Conservation (phyloP, 805 yeast genomes). For the Ogataea polymorpha region DNA sequence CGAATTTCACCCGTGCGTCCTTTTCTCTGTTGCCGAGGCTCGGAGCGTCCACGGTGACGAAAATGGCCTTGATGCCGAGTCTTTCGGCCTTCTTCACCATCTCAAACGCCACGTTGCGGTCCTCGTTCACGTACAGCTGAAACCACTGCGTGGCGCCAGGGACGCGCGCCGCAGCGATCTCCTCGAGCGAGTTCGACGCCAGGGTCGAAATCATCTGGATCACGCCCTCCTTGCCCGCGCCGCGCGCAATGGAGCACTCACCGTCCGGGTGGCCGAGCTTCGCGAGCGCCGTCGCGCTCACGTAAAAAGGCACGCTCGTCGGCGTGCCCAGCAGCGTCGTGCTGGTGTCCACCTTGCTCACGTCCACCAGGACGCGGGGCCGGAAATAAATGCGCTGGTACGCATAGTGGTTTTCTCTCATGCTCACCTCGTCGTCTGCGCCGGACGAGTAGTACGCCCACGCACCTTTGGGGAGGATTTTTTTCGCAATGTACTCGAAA, state of each 20-base stretch:
- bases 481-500: slow-evolving; percentile 82
- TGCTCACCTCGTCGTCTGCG: slow-evolving; percentile 86
- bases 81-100: slow-evolving; percentile 69
- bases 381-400: slow-evolving; percentile 85
- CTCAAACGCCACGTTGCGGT: slow-evolving; percentile 58
- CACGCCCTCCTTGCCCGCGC: slow-evolving; percentile 67
- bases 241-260: slow-evolving; percentile 78
- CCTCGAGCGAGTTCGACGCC: slow-evolving; percentile 86
- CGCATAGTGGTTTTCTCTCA: slow-evolving; percentile 88
- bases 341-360: slow-evolving; percentile 62
- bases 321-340: slow-evolving; percentile 75
- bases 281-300: slow-evolving; percentile 90
- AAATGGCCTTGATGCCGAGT: slow-evolving; percentile 76
- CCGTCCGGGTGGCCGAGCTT: slow-evolving; percentile 93
- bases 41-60: slow-evolving; percentile 92
- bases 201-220: slow-evolving; percentile 92
- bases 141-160: slow-evolving; percentile 81
- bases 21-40: slow-evolving; percentile 88
- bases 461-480: slow-evolving; percentile 71
- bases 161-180: slow-evolving; percentile 67
- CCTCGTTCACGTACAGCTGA: slow-evolving; percentile 80
- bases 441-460: slow-evolving; percentile 95
- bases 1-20: slow-evolving; percentile 30
- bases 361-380: slow-evolving; percentile 81
- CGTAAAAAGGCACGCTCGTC: slow-evolving; percentile 76